phyloP scores from a whole-genome alignment of 257 asterid genomes.

The Penstemon eatonii region DNA sequence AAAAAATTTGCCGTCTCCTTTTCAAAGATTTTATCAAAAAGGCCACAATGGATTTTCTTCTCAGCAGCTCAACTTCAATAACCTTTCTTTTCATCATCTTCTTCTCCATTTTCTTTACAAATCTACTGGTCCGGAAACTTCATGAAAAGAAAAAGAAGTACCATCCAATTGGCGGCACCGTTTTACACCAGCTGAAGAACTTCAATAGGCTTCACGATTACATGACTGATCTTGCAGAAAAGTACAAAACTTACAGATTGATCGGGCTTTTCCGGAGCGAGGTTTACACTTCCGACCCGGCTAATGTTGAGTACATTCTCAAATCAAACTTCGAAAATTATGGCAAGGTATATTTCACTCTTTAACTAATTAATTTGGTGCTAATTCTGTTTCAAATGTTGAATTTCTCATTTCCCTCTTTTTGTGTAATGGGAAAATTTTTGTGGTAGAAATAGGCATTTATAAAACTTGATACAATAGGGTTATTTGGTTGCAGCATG shows the following conservation, averaged over 20 bases:
- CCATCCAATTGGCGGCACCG: constrained; percentile 71
- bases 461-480: too few relatives aligned
- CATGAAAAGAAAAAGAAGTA: constrained; percentile 33
- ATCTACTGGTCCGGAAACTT: constrained; percentile 28
- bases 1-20: too few relatives aligned
- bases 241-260: constrained; percentile 58
- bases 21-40: not conserved
- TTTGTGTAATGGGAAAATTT: not conserved
- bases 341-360: constrained; percentile 51
- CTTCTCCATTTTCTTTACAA: constrained; percentile 3
- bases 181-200: constrained; percentile 51
- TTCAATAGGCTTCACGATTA: constrained; percentile 61
- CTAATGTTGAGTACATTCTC: constrained; percentile 64
- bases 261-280: constrained; percentile 52
- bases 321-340: constrained; percentile 62
- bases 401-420: too few relatives aligned
- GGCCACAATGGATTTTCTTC: constrained; percentile 25
- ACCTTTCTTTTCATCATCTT: constrained; percentile 23
- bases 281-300: constrained; percentile 65
- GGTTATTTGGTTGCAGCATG: too few relatives aligned
- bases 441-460: not conserved
- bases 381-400: not conserved
- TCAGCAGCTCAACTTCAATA: constrained; percentile 27
- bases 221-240: constrained; percentile 62
- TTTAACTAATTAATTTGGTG: not conserved